These are phyloP conservation scores for Aspergillus sp. DNA, from an alignment of 2,329 filamentous ascomycete genomes.

Conservation along the genomic window DNA sequence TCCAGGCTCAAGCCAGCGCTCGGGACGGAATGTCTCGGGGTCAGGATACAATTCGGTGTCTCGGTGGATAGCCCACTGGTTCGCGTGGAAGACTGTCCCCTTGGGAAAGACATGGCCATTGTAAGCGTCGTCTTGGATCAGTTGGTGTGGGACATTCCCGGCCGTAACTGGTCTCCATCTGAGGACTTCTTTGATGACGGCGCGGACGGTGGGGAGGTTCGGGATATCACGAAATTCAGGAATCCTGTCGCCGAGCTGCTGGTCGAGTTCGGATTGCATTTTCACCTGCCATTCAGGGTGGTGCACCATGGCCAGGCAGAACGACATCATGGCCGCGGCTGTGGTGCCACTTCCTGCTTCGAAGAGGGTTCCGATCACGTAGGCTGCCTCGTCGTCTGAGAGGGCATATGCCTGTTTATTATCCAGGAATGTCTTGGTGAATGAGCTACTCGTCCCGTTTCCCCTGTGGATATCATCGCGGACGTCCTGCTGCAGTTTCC, in stretches of 20 bases:
- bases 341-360: background rate
- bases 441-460: background rate
- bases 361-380: background rate
- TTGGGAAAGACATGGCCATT: background rate
- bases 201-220: background rate
- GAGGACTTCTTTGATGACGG: background rate
- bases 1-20: background rate
- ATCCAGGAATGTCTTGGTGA: background rate
- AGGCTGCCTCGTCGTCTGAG: background rate
- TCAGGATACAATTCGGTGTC: background rate
- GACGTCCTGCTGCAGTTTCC: background rate
- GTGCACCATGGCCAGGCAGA: background rate
- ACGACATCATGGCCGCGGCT: background rate
- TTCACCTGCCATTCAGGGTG: background rate
- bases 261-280: background rate
- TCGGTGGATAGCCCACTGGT: background rate
- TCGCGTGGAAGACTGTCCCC: background rate
- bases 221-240: background rate
- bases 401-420: background rate
- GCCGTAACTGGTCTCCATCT: background rate
- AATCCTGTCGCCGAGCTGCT: constrained; percentile 26
- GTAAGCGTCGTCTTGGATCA: background rate
- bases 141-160: background rate
- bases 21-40: background rate
- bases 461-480: background rate